Evolutionary conservation across 805 yeast species (phyloP).

Genomic region (Tetrapisispora arboricola): DNA sequence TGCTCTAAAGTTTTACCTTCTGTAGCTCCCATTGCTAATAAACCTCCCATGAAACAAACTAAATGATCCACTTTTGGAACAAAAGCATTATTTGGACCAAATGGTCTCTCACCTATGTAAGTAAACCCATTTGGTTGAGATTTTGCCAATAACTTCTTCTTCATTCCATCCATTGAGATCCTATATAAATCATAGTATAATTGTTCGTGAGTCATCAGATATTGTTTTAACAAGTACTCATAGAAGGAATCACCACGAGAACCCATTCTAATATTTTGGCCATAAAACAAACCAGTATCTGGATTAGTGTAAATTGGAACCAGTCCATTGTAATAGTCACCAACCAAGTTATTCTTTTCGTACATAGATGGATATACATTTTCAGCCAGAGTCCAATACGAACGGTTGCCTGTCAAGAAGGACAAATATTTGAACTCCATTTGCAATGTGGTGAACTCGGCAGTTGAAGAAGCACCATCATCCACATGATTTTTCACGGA

Average conservation of each 20-base stretch:
- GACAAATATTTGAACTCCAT: slow-evolving; percentile 78
- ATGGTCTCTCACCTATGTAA: slow-evolving; percentile 67
- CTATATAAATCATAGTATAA: slow-evolving; percentile 66
- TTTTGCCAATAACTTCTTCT: slow-evolving; percentile 47
- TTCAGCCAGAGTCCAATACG: slow-evolving; percentile 75
- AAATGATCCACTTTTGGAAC: slow-evolving; percentile 83
- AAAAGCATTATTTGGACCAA: slow-evolving; percentile 44
- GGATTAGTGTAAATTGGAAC: slow-evolving; percentile 77
- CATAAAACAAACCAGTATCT: slow-evolving; percentile 58
- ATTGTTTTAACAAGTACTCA: slow-evolving; percentile 80
- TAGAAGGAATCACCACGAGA: slow-evolving; percentile 91
- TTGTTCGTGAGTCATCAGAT: slow-evolving; percentile 58
- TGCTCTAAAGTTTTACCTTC: slow-evolving; percentile 47
- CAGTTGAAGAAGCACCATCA: slow-evolving; percentile 75
- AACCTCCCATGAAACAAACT: slow-evolving; percentile 86
- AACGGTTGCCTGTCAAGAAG: slow-evolving; percentile 63
- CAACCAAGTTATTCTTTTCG: slow-evolving; percentile 34
- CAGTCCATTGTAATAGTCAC: slow-evolving; percentile 45
- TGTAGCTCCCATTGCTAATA: slow-evolving; percentile 83
- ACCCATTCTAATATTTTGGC: slow-evolving; percentile 64
- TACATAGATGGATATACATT: slow-evolving; percentile 63
- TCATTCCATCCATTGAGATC: slow-evolving; percentile 69
- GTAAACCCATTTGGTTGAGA: slow-evolving; percentile 55
- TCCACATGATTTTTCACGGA: slow-evolving; percentile 56
- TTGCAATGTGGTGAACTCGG: slow-evolving; percentile 82